Conservation (phyloP, 345 rosid species). For the Syzygium grande region DNA sequence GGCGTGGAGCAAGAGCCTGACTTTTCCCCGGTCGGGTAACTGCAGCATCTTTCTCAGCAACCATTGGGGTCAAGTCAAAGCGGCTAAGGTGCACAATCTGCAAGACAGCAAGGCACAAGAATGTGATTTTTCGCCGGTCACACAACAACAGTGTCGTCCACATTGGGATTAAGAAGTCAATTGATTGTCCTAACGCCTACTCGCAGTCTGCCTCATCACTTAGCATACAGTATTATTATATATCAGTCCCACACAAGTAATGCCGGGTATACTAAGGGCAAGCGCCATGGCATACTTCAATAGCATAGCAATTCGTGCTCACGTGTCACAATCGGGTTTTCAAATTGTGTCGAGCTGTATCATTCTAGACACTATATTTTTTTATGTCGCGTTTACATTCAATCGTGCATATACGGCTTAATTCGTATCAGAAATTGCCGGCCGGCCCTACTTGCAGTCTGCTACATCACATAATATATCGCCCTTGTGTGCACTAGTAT, state of each 20-base stretch:
- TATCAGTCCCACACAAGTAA: background rate
- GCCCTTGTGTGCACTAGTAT: background rate
- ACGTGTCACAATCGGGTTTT: background rate
- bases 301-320: background rate
- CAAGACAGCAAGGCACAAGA: background rate
- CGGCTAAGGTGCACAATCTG: background rate
- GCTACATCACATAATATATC: background rate
- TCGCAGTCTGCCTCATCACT: background rate
- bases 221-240: background rate
- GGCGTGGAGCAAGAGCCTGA: background rate
- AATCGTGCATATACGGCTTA: background rate
- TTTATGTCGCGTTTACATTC: background rate
- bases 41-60: background rate
- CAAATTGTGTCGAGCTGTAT: background rate
- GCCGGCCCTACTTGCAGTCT: background rate
- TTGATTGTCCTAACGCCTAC: background rate
- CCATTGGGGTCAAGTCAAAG: background rate
- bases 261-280: accelerated
- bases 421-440: background rate
- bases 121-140: background rate
- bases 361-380: background rate
- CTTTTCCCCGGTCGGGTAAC: background rate
- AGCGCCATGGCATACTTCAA: background rate
- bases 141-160: too few species aligned
- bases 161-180: background rate